A percentile compares a stretch with the other conserved stretches of the same genome.
These are phyloP conservation scores for Camellia lanceoleosa DNA, from an alignment of 148 eudicot genomes.

Conservation along the genomic window DNA sequence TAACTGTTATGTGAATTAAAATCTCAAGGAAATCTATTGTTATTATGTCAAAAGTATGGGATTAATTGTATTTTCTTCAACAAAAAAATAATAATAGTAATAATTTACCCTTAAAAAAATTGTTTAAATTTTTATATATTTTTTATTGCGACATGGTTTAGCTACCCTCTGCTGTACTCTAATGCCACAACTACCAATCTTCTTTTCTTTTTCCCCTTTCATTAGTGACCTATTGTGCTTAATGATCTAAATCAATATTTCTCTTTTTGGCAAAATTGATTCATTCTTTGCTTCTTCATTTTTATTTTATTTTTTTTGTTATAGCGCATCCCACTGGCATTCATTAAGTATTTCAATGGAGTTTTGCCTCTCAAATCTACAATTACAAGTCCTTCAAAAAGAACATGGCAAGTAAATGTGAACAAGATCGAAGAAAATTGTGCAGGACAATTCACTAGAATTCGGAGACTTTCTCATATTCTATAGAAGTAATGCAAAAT, in stretches of 20 bases:
- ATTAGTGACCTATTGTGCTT: neutral
- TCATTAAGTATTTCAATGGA: conserved; percentile 6
- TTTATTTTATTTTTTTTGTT: neutral
- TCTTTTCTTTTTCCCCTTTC: neutral
- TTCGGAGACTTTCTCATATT: conserved; percentile 20
- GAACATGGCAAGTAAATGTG: conserved; percentile 16
- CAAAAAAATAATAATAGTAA: no score
- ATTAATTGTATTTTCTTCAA: no score
- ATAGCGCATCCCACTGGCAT: conserved; percentile 17
- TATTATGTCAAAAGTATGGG: no score
- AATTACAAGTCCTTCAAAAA: conserved; percentile 5
- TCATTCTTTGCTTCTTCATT: neutral
- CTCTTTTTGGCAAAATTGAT: neutral
- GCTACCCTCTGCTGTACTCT: no score
- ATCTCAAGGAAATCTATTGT: no score
- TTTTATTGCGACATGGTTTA: no score
- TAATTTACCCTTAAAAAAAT: no score
- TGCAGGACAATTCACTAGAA: conserved; percentile 15
- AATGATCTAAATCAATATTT: neutral
- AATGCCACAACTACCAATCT: neutral
- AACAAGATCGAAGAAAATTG: conserved; percentile 1
- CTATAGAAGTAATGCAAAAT: conserved; percentile 9
- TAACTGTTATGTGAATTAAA: no score
- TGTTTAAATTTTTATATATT: no score
- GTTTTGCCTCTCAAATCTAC: conserved; percentile 13